Evolutionary conservation across 2,329 filamentous ascomycete species (phyloP), one percentile per base, ranked within the genome.

Genomic region (Penicillium sp.): DNA sequence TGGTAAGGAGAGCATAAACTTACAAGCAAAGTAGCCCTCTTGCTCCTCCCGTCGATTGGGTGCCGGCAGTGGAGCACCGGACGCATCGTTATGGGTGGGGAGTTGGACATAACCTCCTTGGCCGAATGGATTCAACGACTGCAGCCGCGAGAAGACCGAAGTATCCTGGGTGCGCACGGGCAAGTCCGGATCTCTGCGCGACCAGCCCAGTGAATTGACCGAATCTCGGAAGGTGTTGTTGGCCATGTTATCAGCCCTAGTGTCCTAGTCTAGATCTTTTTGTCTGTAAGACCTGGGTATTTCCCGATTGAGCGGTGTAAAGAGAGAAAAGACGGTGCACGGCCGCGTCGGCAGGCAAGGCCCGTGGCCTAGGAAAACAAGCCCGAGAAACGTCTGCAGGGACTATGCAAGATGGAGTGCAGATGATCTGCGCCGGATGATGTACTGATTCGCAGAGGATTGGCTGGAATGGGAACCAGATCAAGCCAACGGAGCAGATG

Each of bases 151-250:
- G 53, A 96, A 71, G 47, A 97, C 77, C 25, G 89, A 87, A 55
- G 82, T 84, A 65, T 83, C 81, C 61, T 84, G 81, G 41, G 72
- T 93, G 71, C 82, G 87, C 63, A 87, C 84, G 57, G 89, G 84
- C 47, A 87, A 76, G 65, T 95, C 88, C 57, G 82, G 72, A 50
- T 90, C 86, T 65, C 92, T 83, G 62, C 92, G 87, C 65, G 89
- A 89, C 93, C 93, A 97, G 54, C 93, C 93, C 64, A 97, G 75
- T 52, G 89, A 93, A 78, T 89, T 95, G 79, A 97, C 90, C 20
- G 89, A 95, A 72, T 96, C 89, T 68, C 91, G 84, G 72, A 98
- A 97, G 41, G 89, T 88, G 60, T 84, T 78, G 44, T 64, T 59
- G 12, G 66, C 57, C 66, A 68, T 68, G 44, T 35, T 54, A 49